Conservation (phyloP, 2,329 filamentous ascomycete species). For the Calonectria pseudoturangicola region DNA sequence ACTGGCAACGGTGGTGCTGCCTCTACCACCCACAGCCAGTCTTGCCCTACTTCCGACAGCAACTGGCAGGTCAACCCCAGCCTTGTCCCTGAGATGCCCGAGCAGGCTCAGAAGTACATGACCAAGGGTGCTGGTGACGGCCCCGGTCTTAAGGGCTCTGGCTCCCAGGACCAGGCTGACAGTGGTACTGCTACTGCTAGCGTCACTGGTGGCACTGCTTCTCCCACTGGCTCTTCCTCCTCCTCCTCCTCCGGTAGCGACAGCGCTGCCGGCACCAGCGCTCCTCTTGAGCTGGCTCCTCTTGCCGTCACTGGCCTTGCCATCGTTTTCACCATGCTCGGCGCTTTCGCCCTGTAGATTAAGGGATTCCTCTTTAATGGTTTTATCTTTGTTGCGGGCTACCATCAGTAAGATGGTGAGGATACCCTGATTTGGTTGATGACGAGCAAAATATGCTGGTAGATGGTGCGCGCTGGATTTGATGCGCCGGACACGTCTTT, state of each 20-base stretch:
- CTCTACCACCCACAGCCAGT: constrained; percentile 66
- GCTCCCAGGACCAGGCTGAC: constrained; percentile 72
- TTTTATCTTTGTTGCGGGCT: constrained; percentile 42
- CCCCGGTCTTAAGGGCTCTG: constrained; percentile 70
- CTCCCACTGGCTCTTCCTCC: constrained; percentile 50
- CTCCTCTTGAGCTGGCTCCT: constrained; percentile 56
- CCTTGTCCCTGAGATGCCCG: constrained; percentile 71
- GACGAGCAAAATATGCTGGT: constrained; percentile 45
- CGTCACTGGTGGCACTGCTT: constrained; percentile 58
- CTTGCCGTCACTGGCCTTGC: constrained; percentile 61
- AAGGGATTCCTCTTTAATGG: constrained; percentile 26
- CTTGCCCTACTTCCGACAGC: constrained; percentile 70
- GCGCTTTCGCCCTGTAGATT: constrained; percentile 63
- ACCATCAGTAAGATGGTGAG: constrained; percentile 22
- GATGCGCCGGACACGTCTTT: constrained; percentile 50
- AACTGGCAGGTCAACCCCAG: constrained; percentile 72
- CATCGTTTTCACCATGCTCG: constrained; percentile 62
- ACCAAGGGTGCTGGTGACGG: constrained; percentile 71
- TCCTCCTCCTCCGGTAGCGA: constrained; percentile 53
- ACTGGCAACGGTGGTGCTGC: constrained; percentile 70
- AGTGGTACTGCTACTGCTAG: constrained; percentile 68
- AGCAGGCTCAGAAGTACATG: constrained; percentile 71
- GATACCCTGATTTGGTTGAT: constrained; percentile 45
- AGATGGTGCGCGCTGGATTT: constrained; percentile 47
- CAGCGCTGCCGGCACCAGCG: constrained; percentile 56